Evolutionary conservation across 2,329 filamentous ascomycete species (phyloP), one percentile per base, ranked within the genome.

Genomic region (Fulvia fulva): DNA sequence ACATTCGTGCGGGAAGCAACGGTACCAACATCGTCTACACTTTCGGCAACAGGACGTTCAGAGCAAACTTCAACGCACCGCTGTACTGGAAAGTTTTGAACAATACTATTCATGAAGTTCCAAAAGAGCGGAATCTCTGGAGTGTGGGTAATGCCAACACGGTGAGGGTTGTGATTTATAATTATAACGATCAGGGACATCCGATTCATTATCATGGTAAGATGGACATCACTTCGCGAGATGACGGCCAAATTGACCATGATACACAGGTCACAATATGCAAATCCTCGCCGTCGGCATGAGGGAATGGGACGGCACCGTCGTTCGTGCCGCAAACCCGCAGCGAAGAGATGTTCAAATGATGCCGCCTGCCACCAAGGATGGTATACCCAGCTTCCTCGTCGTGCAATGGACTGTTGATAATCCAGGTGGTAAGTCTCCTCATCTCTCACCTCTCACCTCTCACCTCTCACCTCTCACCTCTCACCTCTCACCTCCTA

Each of bases 21-120:
- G 68, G 69, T 22, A 87, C 69, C 14, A 65, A 65, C 1, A 81
- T 79, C 5, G 71, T 78, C 55, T 75, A 86, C 16, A 87, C 82
- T 80, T 74, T 70, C 1, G 81, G 79, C 59, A 76, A 75, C 52
- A 71, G 74, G 3, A 76, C 76, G 55, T 83, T 80, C 70, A 74
- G 82, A 1, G 80, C 75, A 21, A 76, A 78, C 65, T 75, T 69
- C 66, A 75, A 76, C 63, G 62, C 68, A 23, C 72, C 75, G 0
- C 50, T 76, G 19, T 65, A 76, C 37, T 56, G 65, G n/a, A 64
- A 71, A n/a, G 68, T 67, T 12, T 64, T 69, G 9, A 56, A 65
- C n/a, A 32, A 41, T 22, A 54, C 50, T 12, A 43, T 58, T 34
- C 49, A 52, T 43, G 28, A 56, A 23, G 41, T 45, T 5, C 22